Percentiles rank a stretch among this genome's conserved stretches.
These are phyloP conservation scores for Daldinia loculata DNA, from an alignment of 495 filamentous ascomycete species.

Conservation along the genomic window DNA sequence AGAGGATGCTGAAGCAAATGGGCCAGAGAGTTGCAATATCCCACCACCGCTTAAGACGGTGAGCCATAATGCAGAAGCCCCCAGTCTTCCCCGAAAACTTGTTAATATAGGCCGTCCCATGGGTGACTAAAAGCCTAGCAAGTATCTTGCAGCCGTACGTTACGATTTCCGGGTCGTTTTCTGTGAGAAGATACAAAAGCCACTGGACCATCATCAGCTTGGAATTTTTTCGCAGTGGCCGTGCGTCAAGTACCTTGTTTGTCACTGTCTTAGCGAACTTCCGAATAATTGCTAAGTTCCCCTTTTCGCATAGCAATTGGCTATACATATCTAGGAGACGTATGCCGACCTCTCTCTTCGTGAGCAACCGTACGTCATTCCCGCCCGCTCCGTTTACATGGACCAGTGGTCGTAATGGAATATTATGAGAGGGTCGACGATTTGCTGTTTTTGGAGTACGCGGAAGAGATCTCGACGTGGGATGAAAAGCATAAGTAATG, in stretches of 20 bases:
- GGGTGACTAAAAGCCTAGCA: constrained; percentile 80
- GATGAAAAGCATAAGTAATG: constrained; percentile 90
- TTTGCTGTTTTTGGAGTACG: constrained; percentile 61
- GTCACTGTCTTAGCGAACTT: constrained; percentile 96
- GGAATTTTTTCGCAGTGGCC: constrained; percentile 32
- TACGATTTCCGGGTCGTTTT: constrained; percentile 84
- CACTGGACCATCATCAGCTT: constrained; percentile 70
- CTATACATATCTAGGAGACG: constrained; percentile 83
- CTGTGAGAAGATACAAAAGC: constrained; percentile 91
- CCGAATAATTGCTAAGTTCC: constrained; percentile 71
- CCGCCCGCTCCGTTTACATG: constrained; percentile 34
- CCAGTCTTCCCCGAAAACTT: constrained; percentile 87
- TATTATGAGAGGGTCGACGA: constrained; percentile 42
- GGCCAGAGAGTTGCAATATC: constrained; percentile 84
- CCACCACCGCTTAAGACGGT: constrained; percentile 89
- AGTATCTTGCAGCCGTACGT: constrained; percentile 84
- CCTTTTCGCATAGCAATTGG: constrained; percentile 79
- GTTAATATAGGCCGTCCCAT: constrained; percentile 78
- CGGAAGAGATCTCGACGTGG: constrained; percentile 58
- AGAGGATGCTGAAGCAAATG: constrained; percentile 87
- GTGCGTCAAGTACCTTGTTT: constrained; percentile 76
- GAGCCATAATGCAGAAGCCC: constrained; percentile 83
- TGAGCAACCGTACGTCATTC: constrained; percentile 43
- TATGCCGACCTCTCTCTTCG: constrained; percentile 71
- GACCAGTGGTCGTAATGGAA: constrained; percentile 48